Base-by-base conservation (phyloP, 1,284 basidiomycete genomes). In the Porogramme epimiltina region DNA sequence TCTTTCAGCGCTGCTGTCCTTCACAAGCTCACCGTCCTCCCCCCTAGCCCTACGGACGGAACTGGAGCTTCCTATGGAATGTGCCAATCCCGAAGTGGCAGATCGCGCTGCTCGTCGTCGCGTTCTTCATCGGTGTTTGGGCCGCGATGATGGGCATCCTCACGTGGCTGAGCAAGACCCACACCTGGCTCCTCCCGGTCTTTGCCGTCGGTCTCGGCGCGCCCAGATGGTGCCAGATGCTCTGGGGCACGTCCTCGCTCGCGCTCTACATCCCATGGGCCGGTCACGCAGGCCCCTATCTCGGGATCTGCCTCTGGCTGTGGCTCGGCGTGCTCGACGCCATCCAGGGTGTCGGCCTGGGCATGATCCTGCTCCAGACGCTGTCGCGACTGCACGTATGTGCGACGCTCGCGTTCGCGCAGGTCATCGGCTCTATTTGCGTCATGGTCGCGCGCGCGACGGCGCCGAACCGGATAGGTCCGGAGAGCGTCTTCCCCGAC, bases 291-390 rank as follows among this genome's bases (percentile, higher is more conserved):
- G 93, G 93, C 18, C 91, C 93, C 19, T 95, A 94, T 69, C 83
- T 95, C 54, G 89, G 90, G 45, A 81, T 92, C 26, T 89, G 87
- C 26, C 73, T 95, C 28, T 96, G 93, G 93, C 77, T 96, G 36
- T 96, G 93, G 93, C 80, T 96, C 13, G 93, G 93, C 66, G 93
- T 96, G 34, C 77, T 96, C 42, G 93, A 94, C 68, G 92, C 93
- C 31, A 78, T 96, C 39, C 93, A 96, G 69, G 93, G 93, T 72
- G 93, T 95, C 38, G 93, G 93, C 34, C 75, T 96, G 47, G 93
- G 93, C 61, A 91, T 95, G 90, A 95, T 96, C 66, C 78, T 96
- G 16, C 84, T 96, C 18, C 61, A 88, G 81, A 95, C 93, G 8
- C 74, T 96, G 15, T 95, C 93, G 19, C 88, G 93, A 61, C 77